phyloP scores from a whole-genome alignment of 2,329 filamentous ascomycete species.

The Aureobasidium pullulans region DNA sequence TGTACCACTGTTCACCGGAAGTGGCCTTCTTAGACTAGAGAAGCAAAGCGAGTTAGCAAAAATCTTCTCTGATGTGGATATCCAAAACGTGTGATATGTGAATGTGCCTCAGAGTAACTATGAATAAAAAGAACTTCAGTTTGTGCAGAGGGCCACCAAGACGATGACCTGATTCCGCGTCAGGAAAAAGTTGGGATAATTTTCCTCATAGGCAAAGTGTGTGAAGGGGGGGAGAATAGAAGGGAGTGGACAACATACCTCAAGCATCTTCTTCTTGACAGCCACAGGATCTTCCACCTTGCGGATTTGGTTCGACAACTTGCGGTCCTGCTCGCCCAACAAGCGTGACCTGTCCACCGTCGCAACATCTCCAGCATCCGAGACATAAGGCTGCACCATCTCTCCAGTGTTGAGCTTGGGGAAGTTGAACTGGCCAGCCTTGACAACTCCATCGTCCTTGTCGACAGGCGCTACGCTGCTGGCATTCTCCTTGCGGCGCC shows the following conservation, averaged over 20 bases:
- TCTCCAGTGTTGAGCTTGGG: conserved; percentile 43
- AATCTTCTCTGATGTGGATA: conserved; percentile 12
- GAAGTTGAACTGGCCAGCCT: conserved; percentile 34
- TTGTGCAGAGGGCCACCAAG: conserved; percentile 67
- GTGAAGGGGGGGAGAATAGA: not conserved
- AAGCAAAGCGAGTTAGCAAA: conserved; percentile 22
- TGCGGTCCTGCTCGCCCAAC: conserved; percentile 40
- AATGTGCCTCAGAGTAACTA: conserved; percentile 65
- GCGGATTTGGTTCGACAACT: conserved; percentile 41
- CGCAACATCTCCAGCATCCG: conserved; percentile 45
- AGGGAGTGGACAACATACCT: conserved; percentile 42
- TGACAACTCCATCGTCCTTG: conserved; percentile 17
- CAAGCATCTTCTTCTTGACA: conserved; percentile 38
- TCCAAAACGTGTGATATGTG: conserved; percentile 15
- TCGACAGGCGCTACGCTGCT: conserved; percentile 20
- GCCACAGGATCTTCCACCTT: conserved; percentile 48
- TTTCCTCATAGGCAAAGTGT: conserved; percentile 62
- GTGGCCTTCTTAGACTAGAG: conserved; percentile 52
- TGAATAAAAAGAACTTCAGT: conserved; percentile 61
- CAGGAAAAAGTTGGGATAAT: conserved; percentile 61
- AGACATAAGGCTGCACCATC: conserved; percentile 48
- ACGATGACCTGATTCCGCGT: conserved; percentile 68
- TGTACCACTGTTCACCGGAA: conserved; percentile 78
- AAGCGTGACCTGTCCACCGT: conserved; percentile 46
- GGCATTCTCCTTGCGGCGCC: conserved; percentile 44